phyloP scores from a whole-genome alignment of 495 filamentous ascomycete genomes.

The Polyplosphaeria fusca region DNA sequence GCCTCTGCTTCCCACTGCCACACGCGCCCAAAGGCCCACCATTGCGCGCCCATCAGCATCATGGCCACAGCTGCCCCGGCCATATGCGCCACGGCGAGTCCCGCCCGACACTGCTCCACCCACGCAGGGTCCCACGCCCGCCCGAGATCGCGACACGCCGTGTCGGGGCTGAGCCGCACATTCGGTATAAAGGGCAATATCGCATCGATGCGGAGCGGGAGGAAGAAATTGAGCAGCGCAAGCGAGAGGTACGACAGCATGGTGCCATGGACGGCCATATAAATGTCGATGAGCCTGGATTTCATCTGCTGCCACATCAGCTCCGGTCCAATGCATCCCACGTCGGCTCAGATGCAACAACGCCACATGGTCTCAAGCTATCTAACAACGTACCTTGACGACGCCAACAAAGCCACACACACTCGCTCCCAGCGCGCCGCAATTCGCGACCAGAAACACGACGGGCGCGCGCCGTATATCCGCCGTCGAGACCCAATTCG shows the following conservation, averaged over 20 bases:
- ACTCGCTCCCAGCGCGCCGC: conserved; percentile 17
- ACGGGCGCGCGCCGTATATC: too few species aligned
- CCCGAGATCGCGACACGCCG: background rate
- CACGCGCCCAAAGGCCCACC: conserved; percentile 23
- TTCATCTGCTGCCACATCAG: conserved; percentile 9
- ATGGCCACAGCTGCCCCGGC: conserved; percentile 4
- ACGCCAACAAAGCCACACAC: conserved; percentile 22
- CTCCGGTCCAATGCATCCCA: too few species aligned
- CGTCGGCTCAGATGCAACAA: too few species aligned
- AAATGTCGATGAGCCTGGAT: background rate
- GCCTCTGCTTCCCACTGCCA: conserved; percentile 11
- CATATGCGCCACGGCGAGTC: conserved; percentile 5
- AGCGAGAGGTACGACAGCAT: background rate
- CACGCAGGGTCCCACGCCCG: conserved; percentile 8
- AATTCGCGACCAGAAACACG: too few species aligned
- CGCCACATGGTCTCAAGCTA: too few species aligned
- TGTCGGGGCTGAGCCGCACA: background rate
- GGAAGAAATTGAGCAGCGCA: background rate
- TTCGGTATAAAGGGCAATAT: background rate
- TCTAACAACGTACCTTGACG: conserved; percentile 12
- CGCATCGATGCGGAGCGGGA: conserved; percentile 1
- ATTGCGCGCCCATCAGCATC: conserved; percentile 24
- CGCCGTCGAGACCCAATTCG: conserved; percentile 4
- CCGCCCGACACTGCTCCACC: conserved; percentile 3
- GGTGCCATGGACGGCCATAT: conserved; percentile 9